phyloP scores from a whole-genome alignment of 176 grass and related monocot species.

The Musa schizocarpa region DNA sequence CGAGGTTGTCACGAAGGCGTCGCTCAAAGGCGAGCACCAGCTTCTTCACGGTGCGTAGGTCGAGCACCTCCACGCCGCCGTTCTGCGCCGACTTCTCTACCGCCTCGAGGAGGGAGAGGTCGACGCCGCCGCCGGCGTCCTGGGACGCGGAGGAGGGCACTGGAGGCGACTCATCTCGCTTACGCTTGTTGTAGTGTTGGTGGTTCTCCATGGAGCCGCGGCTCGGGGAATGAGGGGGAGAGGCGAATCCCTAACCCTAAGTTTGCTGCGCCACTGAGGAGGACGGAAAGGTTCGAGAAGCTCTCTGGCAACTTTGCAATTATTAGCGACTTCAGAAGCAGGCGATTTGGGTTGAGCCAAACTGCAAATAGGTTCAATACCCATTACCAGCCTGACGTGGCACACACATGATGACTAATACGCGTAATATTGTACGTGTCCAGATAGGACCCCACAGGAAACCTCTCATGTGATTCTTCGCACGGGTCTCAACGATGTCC shows the following conservation, averaged over 20 bases:
- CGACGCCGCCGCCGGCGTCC: slow-evolving; percentile 12
- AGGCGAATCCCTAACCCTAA: slow-evolving; percentile 17
- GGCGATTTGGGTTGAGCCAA: no score
- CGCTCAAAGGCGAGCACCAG: slow-evolving; percentile 84
- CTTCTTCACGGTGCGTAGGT: slow-evolving; percentile 71
- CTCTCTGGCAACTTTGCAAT: neutral
- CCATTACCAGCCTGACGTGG: no score
- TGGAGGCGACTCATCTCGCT: slow-evolving; percentile 27
- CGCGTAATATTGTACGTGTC: no score
- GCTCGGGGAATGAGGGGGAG: neutral
- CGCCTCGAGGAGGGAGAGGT: slow-evolving; percentile 48
- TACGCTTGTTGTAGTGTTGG: slow-evolving; percentile 32
- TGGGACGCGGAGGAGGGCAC: neutral
- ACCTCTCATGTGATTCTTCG: no score
- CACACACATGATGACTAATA: no score
- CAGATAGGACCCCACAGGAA: no score
- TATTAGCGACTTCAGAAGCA: neutral
- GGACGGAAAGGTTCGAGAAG: neutral
- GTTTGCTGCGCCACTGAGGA: neutral
- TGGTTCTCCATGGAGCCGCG: slow-evolving; percentile 19
- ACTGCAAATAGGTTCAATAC: no score
- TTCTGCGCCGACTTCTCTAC: slow-evolving; percentile 18
- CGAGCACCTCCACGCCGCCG: slow-evolving; percentile 60
- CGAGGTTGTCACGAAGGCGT: slow-evolving; percentile 75
- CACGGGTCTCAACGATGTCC: no score